These are phyloP conservation scores for Friedmanniomyces endolithicus DNA, from an alignment of 495 filamentous ascomycete genomes.

Conservation along the genomic window DNA sequence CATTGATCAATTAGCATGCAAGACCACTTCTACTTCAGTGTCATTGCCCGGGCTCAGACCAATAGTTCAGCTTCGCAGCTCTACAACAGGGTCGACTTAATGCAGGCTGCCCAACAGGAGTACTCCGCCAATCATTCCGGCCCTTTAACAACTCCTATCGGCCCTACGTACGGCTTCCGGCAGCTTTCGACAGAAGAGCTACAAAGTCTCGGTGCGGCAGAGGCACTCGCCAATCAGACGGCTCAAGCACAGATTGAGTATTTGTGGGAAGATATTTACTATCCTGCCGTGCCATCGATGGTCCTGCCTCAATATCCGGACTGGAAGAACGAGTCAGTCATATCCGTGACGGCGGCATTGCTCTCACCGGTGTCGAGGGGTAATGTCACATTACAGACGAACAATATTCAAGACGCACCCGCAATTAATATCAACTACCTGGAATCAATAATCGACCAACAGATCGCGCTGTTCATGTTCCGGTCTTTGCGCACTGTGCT, in stretches of 20 bases:
- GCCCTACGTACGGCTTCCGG: neutral
- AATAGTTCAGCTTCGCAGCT: too few relatives aligned
- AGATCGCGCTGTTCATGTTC: slow-evolving; percentile 16
- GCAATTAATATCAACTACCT: slow-evolving; percentile 22
- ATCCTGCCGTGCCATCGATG: neutral
- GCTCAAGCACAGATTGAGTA: too few relatives aligned
- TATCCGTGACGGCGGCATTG: neutral
- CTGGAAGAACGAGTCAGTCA: neutral
- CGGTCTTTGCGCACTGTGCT: neutral
- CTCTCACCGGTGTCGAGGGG: neutral
- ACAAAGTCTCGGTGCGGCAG: too few relatives aligned
- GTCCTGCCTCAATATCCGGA: neutral
- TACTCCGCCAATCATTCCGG: neutral
- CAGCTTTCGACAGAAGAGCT: too few relatives aligned
- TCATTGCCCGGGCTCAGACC: too few relatives aligned
- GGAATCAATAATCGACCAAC: slow-evolving; percentile 13
- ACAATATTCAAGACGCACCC: slow-evolving; percentile 20
- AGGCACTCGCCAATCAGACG: too few relatives aligned
- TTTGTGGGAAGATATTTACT: neutral
- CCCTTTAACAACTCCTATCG: neutral
- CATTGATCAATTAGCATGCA: too few relatives aligned
- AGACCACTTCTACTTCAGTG: too few relatives aligned
- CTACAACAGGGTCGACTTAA: neutral
- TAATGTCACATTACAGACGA: slow-evolving; percentile 19
- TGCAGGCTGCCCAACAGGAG: neutral